Conservation (phyloP, 2,329 filamentous ascomycete genomes). For the Aspergillus pseudoviridinutans region DNA sequence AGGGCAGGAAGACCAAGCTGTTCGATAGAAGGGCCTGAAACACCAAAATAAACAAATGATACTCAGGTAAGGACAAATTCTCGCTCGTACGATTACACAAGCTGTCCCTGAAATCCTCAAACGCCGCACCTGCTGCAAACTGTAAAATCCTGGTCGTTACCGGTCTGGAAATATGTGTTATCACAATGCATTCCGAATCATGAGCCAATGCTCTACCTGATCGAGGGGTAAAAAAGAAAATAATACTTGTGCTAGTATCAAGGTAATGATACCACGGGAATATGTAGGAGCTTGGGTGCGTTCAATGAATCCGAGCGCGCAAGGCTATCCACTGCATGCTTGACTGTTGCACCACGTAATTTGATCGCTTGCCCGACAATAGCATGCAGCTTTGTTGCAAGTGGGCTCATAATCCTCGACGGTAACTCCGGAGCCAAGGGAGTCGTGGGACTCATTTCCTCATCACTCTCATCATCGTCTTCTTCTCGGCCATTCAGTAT, state of each 20-base stretch:
- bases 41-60: neutral
- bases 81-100: neutral
- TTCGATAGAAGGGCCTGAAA: too few species aligned
- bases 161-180: neutral
- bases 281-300: conserved; percentile 11
- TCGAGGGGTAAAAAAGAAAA: neutral
- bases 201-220: neutral
- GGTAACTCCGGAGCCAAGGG: neutral
- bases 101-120: neutral
- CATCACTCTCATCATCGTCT: conserved; percentile 1
- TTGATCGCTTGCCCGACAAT: conserved; percentile 12
- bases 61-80: neutral
- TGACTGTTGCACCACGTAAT: conserved; percentile 1
- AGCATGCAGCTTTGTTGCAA: conserved; percentile 10
- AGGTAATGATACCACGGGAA: conserved; percentile 17
- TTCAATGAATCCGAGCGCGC: neutral
- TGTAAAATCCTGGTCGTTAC: neutral
- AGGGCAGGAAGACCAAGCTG: neutral
- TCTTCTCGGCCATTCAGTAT: neutral
- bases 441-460: neutral
- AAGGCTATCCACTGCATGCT: neutral
- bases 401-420: conserved; percentile 1
- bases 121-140: neutral
- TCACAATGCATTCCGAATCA: neutral
- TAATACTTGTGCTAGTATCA: neutral